Base-by-base conservation (phyloP, 164 flowering plant species). In the Annona squamosa region DNA sequence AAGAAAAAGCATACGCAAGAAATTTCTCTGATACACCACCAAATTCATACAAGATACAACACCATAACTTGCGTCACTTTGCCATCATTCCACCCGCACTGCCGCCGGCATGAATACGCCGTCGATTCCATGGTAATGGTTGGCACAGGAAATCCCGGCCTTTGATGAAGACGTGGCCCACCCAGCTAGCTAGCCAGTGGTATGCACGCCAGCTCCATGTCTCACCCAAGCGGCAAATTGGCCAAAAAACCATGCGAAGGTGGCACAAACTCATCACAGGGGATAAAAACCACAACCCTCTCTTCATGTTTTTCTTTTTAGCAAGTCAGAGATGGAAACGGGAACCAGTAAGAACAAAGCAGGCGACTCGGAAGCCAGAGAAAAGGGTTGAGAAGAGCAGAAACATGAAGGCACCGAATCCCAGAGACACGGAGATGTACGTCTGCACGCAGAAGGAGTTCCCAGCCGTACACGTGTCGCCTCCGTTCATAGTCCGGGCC, bases 301-400 rank as follows among this genome's bases (percentile, higher is more conserved):
- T 52, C 9, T 1, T 6, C 13, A 2, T 52, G 9, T 52, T 52
- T 52, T 52, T 6, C 13, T 7, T 48, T 16, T 52, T 52, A 26
- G 37, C 37, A 26, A 26, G 37, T 73, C 71, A 73, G 48, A 73
- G 42, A 48, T 85, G 90, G 77, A 87, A 91, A 68, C 97, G 91
- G 61, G 95, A 87, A 68, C 97, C 95, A 77, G 81, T 89, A 82
- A 90, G 81, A 16, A 90, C 57, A 74, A 82, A 93, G 75, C 89
- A 83, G 61, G 78, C 98, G 72, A 90, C 89, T 42, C 97, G 83
- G 71, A 90, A 91, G 19, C 97, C 98, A 12, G 98, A 87, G 1
- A 91, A 85, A 76, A 91, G 71, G 2, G 91, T 81, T 4, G 92
- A 85, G 26, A 89, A 72, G 63, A 84, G 93, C 13, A 93, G 37